Percentiles rank a stretch among this genome's conserved stretches.
Conservation (phyloP, 2,329 filamentous ascomycete species). For the Immersiporthe knoxdaviesiana region DNA sequence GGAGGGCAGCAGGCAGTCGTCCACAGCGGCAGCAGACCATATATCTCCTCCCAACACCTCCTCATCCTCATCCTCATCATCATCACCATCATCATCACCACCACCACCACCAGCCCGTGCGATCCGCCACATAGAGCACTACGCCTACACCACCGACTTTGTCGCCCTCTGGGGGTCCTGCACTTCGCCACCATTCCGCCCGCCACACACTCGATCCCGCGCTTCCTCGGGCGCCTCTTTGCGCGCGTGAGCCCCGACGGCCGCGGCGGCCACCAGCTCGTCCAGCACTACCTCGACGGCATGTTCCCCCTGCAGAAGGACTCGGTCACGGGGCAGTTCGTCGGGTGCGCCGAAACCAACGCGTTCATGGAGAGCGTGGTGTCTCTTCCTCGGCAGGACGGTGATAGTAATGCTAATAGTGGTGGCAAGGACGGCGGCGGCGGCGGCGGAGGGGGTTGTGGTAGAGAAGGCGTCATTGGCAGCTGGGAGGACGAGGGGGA, state of each 20-base stretch:
- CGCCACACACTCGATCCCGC: slow-evolving; percentile 52
- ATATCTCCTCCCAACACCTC: no score
- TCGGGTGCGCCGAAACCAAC: slow-evolving; percentile 44
- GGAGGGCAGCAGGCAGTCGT: slow-evolving; percentile 37
- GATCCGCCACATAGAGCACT: slow-evolving; percentile 78
- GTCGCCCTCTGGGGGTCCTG: slow-evolving; percentile 73
- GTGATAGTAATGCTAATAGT: slow-evolving; percentile 43
- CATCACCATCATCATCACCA: slow-evolving; percentile 9
- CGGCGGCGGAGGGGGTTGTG: slow-evolving; percentile 49
- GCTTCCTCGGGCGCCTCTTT: slow-evolving; percentile 67
- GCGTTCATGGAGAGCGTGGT: slow-evolving; percentile 65
- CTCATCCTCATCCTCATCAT: no score
- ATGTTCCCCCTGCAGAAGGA: slow-evolving; percentile 61
- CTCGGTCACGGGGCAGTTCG: slow-evolving; percentile 44
- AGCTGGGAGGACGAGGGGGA: slow-evolving; percentile 51
- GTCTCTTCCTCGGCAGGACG: slow-evolving; percentile 44
- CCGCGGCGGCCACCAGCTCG: slow-evolving; percentile 60
- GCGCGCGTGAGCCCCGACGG: slow-evolving; percentile 47
- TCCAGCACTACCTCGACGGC: slow-evolving; percentile 64
- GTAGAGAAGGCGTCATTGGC: slow-evolving; percentile 52
- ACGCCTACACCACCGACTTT: slow-evolving; percentile 74
- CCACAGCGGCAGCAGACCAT: not conserved
- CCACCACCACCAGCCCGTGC: slow-evolving; percentile 47
- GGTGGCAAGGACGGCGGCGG: slow-evolving; percentile 50
- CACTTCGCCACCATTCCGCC: slow-evolving; percentile 60